Conservation (phyloP, 768 basidiomycete genomes). For the Leucogyrophana mollusca region DNA sequence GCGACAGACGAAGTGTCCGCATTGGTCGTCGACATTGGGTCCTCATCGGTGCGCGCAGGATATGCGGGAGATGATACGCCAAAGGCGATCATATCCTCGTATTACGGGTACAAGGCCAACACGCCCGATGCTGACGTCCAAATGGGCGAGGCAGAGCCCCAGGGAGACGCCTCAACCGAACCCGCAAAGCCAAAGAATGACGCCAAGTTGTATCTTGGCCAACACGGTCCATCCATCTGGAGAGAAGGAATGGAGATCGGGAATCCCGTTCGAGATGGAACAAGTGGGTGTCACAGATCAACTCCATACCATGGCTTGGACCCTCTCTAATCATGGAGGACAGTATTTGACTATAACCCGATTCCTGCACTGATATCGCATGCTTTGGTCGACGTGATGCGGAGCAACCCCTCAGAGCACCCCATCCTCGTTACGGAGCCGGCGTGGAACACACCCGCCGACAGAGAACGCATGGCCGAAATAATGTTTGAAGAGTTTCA, state of each 20-base stretch:
- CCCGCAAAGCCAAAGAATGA: slow-evolving; percentile 37
- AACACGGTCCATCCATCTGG: slow-evolving; percentile 89
- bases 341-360: slow-evolving; percentile 77
- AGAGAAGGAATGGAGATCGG: slow-evolving; percentile 84
- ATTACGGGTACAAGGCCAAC: slow-evolving; percentile 72
- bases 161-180: slow-evolving; percentile 27
- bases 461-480: slow-evolving; percentile 93
- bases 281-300: slow-evolving; percentile 54
- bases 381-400: slow-evolving; percentile 75
- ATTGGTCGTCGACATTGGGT: slow-evolving; percentile 91
- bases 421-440: slow-evolving; percentile 93
- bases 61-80: slow-evolving; percentile 98
- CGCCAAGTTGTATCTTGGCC: slow-evolving; percentile 76
- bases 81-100: slow-evolving; percentile 86
- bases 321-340: not conserved
- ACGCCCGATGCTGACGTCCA: slow-evolving; percentile 27
- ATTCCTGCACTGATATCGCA: slow-evolving; percentile 71
- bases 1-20: slow-evolving; percentile 94
- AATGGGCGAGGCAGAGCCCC: slow-evolving; percentile 41
- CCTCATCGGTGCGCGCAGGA: slow-evolving; percentile 86
- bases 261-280: slow-evolving; percentile 80
- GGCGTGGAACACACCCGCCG: slow-evolving; percentile 93
- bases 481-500: slow-evolving; percentile 97
- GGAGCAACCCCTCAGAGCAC: slow-evolving; percentile 77
- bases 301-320: not conserved